These are phyloP conservation scores for Lavandula angustifolia DNA, from an alignment of 257 asterid genomes.

Conservation along the genomic window DNA sequence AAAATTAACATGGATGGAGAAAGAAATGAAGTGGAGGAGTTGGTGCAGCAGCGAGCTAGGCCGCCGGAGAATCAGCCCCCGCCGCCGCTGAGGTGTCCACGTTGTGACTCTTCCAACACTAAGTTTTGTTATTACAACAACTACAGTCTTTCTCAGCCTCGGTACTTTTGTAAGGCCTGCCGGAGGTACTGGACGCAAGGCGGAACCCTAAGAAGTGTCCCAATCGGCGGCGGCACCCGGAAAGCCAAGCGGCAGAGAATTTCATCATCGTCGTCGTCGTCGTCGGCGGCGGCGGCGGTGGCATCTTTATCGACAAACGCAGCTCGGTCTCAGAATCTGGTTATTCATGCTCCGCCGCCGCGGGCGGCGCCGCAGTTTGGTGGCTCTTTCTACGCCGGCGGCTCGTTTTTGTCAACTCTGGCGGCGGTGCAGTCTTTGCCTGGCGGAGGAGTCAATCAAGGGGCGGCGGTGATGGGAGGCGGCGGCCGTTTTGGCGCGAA, in stretches of 20 bases:
- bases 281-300: not conserved
- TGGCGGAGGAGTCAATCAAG: not conserved
- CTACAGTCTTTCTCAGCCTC: slow-evolving; percentile 51
- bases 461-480: slow-evolving; percentile 1
- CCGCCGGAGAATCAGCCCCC: slow-evolving; percentile 34
- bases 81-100: slow-evolving; percentile 46
- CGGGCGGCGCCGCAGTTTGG: slow-evolving; percentile 15
- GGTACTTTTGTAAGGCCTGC: slow-evolving; percentile 58
- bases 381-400: slow-evolving; percentile 4
- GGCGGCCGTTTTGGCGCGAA: slow-evolving; percentile 29
- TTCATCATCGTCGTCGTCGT: not conserved
- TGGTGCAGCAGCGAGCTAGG: slow-evolving; percentile 11
- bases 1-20: slow-evolving; percentile 36
- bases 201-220: slow-evolving; percentile 53
- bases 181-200: slow-evolving; percentile 63
- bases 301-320: not conserved
- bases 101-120: slow-evolving; percentile 49
- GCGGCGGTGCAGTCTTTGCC: slow-evolving; percentile 22
- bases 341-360: slow-evolving; percentile 13
- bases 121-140: slow-evolving; percentile 61
- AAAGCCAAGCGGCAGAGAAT: slow-evolving; percentile 33
- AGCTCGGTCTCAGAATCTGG: slow-evolving; percentile 4
- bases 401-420: slow-evolving; percentile 15
- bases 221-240: slow-evolving; percentile 54
- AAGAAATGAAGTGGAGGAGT: slow-evolving; percentile 19